Base-by-base conservation (phyloP, 805 yeast species). In the Torulaspora delbrueckii region DNA sequence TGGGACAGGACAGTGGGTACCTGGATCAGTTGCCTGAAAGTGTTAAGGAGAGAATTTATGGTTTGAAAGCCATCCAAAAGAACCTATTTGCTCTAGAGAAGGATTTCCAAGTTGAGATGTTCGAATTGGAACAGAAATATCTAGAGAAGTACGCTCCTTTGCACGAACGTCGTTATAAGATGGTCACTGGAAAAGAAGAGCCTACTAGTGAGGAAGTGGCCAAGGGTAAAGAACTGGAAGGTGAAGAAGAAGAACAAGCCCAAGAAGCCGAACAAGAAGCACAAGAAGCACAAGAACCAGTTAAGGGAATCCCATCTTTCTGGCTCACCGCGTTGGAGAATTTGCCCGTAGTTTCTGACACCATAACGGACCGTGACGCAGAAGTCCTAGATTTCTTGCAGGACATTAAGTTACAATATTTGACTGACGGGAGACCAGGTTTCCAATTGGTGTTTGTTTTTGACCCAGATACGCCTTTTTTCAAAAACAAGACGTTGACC, bases 311-410 rank as follows among this genome's bases (percentile, higher is more conserved):
- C 55, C 98, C 99, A 47, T 81, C 85, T 40, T 93, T 93, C 75
- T 93, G 99, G 99, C 76, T 91, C 59, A 93, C 98, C 14, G 95
- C 98, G 5, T 73, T 93, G 68, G 91, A 85, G 66, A 93, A 90
- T 70, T 73, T 93, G 57, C 79, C 81, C 24, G 81, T 86, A 24
- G 79, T 90, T 40, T 78, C 88, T 27, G 95, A 89, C 51, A 81
- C 87, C 53, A 86, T 93, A 57, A 80, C 93, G 36, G 96, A 88
- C 45, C 79, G 95, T 61, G 99, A 93, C 67, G 77, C 84, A 41
- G 96, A 86, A 60, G 91, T 89, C 6, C 76, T 93, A 55, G 74
- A 77, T 50, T 70, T 71, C 59, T 75, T 93, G 59, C 64, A 63
- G 26, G 88, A 93, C 64, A 74, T 93, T 53, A 79, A 81, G 54